phyloP scores from a whole-genome alignment of 2,329 filamentous ascomycete species.

The Dactylellina drechsleri region DNA sequence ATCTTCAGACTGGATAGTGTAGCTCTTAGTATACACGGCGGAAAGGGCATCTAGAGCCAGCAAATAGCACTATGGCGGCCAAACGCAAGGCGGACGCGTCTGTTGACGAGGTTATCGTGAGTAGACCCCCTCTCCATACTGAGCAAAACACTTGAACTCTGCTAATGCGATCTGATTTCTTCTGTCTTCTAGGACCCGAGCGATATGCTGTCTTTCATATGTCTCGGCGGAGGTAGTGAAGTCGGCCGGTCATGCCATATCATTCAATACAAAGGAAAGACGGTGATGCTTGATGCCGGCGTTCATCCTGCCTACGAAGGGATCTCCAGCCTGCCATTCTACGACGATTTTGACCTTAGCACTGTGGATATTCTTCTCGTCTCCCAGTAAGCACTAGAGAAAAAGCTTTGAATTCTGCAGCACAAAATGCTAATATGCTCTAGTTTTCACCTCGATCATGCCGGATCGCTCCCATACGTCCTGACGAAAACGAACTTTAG shows the following conservation, averaged over 20 bases:
- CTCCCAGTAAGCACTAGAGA: constrained; percentile 75
- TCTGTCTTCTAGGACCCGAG: constrained; percentile 73
- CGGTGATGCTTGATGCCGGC: constrained; percentile 98
- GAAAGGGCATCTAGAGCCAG: neutral
- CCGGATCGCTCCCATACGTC: constrained; percentile 97
- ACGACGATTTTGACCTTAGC: constrained; percentile 97
- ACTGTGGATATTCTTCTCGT: constrained; percentile 97
- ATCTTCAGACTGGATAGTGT: constrained; percentile 19
- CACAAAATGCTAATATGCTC: constrained; percentile 44
- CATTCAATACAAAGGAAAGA: constrained; percentile 98
- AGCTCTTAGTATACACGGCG: neutral
- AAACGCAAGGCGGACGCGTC: constrained; percentile 84
- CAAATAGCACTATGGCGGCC: constrained; percentile 74
- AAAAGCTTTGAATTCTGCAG: neutral
- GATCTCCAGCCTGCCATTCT: constrained; percentile 91
- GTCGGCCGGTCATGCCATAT: constrained; percentile 98
- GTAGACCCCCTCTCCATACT: constrained; percentile 4
- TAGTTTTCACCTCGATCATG: constrained; percentile 98
- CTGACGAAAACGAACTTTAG: constrained; percentile 98
- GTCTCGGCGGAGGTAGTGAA: constrained; percentile 93
- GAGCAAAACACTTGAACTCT: neutral
- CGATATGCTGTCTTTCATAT: constrained; percentile 93
- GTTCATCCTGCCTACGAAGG: constrained; percentile 97
- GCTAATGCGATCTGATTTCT: constrained; percentile 10
- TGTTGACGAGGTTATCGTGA: constrained; percentile 75